phyloP scores from a whole-genome alignment of 257 asterid species.

The Solanum bulbocastanum region DNA sequence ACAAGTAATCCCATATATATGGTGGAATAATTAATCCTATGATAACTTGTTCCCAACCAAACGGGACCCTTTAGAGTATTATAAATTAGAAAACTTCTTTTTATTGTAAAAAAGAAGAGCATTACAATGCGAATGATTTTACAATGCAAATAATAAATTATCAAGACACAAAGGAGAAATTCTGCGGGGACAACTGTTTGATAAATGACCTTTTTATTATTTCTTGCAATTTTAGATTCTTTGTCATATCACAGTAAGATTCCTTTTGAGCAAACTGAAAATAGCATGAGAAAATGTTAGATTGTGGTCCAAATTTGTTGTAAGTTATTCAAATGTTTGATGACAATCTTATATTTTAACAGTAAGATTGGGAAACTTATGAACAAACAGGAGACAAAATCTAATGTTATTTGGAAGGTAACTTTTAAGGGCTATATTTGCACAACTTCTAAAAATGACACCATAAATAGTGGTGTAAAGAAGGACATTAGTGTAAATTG shows the following conservation, averaged over 20 bases:
- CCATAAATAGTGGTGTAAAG: neutral
- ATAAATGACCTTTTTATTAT: neutral
- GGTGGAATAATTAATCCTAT: neutral
- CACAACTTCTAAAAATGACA: neutral
- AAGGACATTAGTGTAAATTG: neutral
- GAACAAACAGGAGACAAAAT: neutral
- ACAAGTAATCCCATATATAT: too few species aligned
- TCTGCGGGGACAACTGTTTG: neutral
- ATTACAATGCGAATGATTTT: neutral
- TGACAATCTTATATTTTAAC: neutral
- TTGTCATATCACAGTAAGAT: neutral
- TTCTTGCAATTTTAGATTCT: neutral
- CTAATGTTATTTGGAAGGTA: neutral
- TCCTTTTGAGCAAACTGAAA: neutral
- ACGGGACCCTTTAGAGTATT: neutral
- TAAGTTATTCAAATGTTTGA: neutral
- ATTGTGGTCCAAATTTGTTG: neutral
- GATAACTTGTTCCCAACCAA: neutral
- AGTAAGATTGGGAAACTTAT: neutral
- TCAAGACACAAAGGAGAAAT: neutral
- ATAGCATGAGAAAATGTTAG: neutral
- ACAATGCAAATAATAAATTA: neutral
- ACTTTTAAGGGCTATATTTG: neutral
- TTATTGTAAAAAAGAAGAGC: neutral
- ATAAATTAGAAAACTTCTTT: neutral